Percentiles rank a stretch among this genome's conserved stretches.
Evolutionary conservation across 2,329 filamentous ascomycete genomes (phyloP).

Genomic region (Talaromyces albobiverticillius): DNA sequence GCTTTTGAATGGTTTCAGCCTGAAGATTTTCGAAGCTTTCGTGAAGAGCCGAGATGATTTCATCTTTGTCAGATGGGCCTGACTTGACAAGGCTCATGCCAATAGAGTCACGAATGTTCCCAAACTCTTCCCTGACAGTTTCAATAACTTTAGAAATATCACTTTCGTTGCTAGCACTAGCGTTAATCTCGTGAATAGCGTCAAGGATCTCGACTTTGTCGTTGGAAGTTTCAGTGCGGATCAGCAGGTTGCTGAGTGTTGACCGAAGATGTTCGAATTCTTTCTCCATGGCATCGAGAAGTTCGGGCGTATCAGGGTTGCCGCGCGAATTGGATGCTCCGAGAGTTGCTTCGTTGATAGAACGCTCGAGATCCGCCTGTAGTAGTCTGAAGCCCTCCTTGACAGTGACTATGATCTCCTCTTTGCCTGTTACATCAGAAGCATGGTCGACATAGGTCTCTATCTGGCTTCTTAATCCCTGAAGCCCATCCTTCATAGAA

Average conservation of each 20-base stretch:
- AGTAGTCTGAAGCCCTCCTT: constrained; percentile 61
- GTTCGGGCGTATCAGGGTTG: constrained; percentile 60
- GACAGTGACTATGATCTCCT: constrained; percentile 72
- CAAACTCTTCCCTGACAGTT: constrained; percentile 59
- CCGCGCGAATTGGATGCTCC: constrained; percentile 28
- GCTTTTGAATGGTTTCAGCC: constrained; percentile 54
- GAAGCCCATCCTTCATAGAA: constrained; percentile 81
- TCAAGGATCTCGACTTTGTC: constrained; percentile 63
- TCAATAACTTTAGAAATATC: constrained; percentile 35
- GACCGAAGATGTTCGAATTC: constrained; percentile 82
- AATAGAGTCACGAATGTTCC: constrained; percentile 58
- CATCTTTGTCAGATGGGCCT: constrained; percentile 55
- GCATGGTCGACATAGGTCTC: constrained; percentile 76
- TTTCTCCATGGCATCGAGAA: constrained; percentile 72
- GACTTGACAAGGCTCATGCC: constrained; percentile 50
- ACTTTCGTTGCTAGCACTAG: constrained; percentile 29
- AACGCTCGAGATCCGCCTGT: constrained; percentile 56
- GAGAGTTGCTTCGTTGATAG: constrained; percentile 43
- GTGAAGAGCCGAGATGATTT: constrained; percentile 57
- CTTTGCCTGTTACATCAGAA: constrained; percentile 66
- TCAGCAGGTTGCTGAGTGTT: constrained; percentile 67
- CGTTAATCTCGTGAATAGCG: constrained; percentile 52
- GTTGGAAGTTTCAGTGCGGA: constrained; percentile 55
- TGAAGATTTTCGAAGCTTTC: constrained; percentile 44
- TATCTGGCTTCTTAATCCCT: constrained; percentile 74